phyloP scores from a whole-genome alignment of 495 filamentous ascomycete species.

The Geopyxis carbonaria region DNA sequence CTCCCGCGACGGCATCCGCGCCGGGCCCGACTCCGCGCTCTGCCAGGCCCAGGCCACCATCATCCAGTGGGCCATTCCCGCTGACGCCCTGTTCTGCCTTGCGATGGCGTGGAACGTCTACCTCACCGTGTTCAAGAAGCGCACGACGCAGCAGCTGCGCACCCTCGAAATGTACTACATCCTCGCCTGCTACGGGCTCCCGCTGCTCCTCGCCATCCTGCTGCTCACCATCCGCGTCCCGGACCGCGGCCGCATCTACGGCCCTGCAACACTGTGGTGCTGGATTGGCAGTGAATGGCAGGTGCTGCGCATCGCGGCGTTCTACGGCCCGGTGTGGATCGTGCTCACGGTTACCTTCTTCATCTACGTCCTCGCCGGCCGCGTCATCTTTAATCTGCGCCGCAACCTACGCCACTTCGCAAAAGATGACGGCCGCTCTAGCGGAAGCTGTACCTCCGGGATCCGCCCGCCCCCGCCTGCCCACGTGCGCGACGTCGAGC shows the following conservation, averaged over 20 bases:
- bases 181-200: slow-evolving; percentile 55
- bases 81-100: slow-evolving; percentile 46
- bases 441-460: too few relatives aligned
- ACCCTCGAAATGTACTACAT: slow-evolving; percentile 57
- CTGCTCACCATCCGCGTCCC: slow-evolving; percentile 46
- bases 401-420: slow-evolving; percentile 36
- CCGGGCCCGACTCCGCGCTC: slow-evolving; percentile 32
- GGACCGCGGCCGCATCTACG: slow-evolving; percentile 43
- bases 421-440: slow-evolving; percentile 7
- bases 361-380: slow-evolving; percentile 59
- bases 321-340: slow-evolving; percentile 76
- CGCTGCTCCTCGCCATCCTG: slow-evolving; percentile 49
- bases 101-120: slow-evolving; percentile 84
- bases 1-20: slow-evolving; percentile 35
- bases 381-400: slow-evolving; percentile 48
- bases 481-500: too few relatives aligned
- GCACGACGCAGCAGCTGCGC: slow-evolving; percentile 47
- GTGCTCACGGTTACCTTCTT: slow-evolving; percentile 48
- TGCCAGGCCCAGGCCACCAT: slow-evolving; percentile 68
- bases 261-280: slow-evolving; percentile 70
- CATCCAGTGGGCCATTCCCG: slow-evolving; percentile 55
- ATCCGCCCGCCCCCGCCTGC: too few relatives aligned
- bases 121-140: slow-evolving; percentile 67
- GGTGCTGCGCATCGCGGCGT: slow-evolving; percentile 53
- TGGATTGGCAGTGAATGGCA: slow-evolving; percentile 58